Percentiles rank a stretch among this genome's conserved stretches.
These are phyloP conservation scores for Lathyrus sativus DNA, from an alignment of 306 rosid genomes.

Conservation along the genomic window DNA sequence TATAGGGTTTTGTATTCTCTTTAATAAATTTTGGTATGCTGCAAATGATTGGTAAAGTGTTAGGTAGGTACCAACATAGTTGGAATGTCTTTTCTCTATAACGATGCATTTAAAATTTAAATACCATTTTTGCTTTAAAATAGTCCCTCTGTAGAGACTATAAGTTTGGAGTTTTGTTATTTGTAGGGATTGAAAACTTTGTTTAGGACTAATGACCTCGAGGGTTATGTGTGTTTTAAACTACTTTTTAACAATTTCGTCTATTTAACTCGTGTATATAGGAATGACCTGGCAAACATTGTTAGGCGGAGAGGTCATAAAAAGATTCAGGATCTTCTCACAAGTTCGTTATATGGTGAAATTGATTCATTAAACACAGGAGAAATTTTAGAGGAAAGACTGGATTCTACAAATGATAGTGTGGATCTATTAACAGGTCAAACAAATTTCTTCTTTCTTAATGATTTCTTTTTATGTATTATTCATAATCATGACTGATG, in stretches of 20 bases:
- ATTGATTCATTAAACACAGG: slow-evolving; percentile 34
- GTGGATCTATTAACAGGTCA: slow-evolving; percentile 54
- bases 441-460: slow-evolving; percentile 35
- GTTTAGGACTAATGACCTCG: too few relatives aligned
- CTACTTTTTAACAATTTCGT: not conserved
- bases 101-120: too few relatives aligned
- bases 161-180: too few relatives aligned
- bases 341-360: slow-evolving; percentile 38
- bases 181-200: too few relatives aligned
- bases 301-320: slow-evolving; percentile 94
- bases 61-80: too few relatives aligned
- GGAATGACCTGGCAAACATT: slow-evolving; percentile 85
- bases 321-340: slow-evolving; percentile 64
- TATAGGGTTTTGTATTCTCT: too few relatives aligned
- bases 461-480: slow-evolving; percentile 18
- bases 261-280: slow-evolving; percentile 30
- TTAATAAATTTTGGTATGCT: too few relatives aligned
- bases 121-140: too few relatives aligned
- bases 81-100: too few relatives aligned
- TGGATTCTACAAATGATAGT: slow-evolving; percentile 33
- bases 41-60: too few relatives aligned
- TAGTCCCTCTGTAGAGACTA: too few relatives aligned
- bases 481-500: slow-evolving; percentile 47
- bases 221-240: slow-evolving; percentile 4
- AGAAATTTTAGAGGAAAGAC: slow-evolving; percentile 31